Percentiles rank a stretch among this genome's conserved stretches.
These are phyloP conservation scores for Nakazawaea anatomiae DNA, from an alignment of 805 yeast species.

Conservation along the genomic window DNA sequence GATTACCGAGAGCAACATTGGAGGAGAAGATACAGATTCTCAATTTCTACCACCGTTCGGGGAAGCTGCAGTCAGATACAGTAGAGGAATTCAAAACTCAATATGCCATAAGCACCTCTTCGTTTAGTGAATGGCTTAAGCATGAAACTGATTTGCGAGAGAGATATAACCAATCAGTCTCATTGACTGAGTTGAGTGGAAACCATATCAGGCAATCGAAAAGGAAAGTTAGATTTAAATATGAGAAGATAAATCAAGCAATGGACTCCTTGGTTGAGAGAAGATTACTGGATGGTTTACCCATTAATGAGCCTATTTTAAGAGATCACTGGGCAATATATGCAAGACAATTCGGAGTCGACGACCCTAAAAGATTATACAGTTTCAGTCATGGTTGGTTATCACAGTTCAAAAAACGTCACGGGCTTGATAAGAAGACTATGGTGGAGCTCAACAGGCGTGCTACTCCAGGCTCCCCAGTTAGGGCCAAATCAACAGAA, in stretches of 20 bases:
- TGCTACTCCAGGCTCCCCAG: neutral
- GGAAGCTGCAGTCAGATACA: constrained; percentile 51
- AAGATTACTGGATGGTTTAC: constrained; percentile 35
- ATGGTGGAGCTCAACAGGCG: constrained; percentile 17
- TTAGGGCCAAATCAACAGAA: constrained; percentile 20
- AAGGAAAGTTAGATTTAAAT: constrained; percentile 46
- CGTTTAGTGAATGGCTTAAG: constrained; percentile 58
- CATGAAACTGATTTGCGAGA: constrained; percentile 44
- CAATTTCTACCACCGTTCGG: constrained; percentile 41
- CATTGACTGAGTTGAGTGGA: constrained; percentile 16
- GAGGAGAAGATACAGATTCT: constrained; percentile 54
- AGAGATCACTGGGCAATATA: constrained; percentile 51
- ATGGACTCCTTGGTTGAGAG: constrained; percentile 50
- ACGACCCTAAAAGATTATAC: constrained; percentile 50
- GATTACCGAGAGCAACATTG: constrained; percentile 45
- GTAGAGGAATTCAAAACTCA: constrained; percentile 46
- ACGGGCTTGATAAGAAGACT: constrained; percentile 35
- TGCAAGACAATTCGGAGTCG: constrained; percentile 52
- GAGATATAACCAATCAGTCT: constrained; percentile 31
- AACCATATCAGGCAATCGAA: constrained; percentile 24
- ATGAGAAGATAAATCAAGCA: constrained; percentile 51
- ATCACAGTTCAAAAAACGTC: constrained; percentile 53
- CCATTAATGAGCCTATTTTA: constrained; percentile 48
- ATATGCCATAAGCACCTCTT: constrained; percentile 52
- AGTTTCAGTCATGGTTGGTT: constrained; percentile 62